Percentiles rank a stretch among this genome's conserved stretches.
These are phyloP conservation scores for Penicillium griseofulvum DNA, from an alignment of 2,329 filamentous ascomycete species.

Conservation along the genomic window DNA sequence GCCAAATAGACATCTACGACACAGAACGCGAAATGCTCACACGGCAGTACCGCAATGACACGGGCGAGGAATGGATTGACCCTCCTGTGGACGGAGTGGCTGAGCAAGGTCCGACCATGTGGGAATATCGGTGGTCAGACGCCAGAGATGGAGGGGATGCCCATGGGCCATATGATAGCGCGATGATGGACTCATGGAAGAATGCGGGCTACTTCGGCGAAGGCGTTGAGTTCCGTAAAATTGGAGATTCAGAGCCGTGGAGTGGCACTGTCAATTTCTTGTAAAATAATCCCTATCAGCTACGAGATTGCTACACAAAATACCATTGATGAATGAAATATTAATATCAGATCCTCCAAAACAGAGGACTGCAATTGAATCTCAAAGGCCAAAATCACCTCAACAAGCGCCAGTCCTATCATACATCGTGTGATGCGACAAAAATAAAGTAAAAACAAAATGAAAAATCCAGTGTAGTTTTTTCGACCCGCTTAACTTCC, in stretches of 20 bases:
- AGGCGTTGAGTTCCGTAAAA: slow-evolving; percentile 71
- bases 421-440: slow-evolving; percentile 36
- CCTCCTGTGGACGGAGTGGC: slow-evolving; percentile 39
- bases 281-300: slow-evolving; percentile 33
- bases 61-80: slow-evolving; percentile 79
- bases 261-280: slow-evolving; percentile 51
- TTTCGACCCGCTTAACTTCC: slow-evolving; percentile 14
- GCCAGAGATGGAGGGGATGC: slow-evolving; percentile 73
- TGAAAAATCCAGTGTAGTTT: slow-evolving; percentile 17
- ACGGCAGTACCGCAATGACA: slow-evolving; percentile 78
- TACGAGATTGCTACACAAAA: background rate
- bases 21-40: slow-evolving; percentile 78
- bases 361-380: slow-evolving; percentile 18
- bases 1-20: slow-evolving; percentile 88
- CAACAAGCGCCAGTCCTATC: slow-evolving; percentile 40
- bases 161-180: slow-evolving; percentile 83
- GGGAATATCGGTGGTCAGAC: slow-evolving; percentile 93
- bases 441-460: slow-evolving; percentile 14
- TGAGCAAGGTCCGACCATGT: slow-evolving; percentile 52
- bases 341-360: slow-evolving; percentile 7
- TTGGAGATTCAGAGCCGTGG: slow-evolving; percentile 58
- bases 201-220: slow-evolving; percentile 90
- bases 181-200: slow-evolving; percentile 87
- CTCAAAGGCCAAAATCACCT: slow-evolving; percentile 25
- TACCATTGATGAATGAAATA: slow-evolving; percentile 5